Conservation (phyloP, 2,329 filamentous ascomycete genomes). For the Ophiostoma quercus region DNA sequence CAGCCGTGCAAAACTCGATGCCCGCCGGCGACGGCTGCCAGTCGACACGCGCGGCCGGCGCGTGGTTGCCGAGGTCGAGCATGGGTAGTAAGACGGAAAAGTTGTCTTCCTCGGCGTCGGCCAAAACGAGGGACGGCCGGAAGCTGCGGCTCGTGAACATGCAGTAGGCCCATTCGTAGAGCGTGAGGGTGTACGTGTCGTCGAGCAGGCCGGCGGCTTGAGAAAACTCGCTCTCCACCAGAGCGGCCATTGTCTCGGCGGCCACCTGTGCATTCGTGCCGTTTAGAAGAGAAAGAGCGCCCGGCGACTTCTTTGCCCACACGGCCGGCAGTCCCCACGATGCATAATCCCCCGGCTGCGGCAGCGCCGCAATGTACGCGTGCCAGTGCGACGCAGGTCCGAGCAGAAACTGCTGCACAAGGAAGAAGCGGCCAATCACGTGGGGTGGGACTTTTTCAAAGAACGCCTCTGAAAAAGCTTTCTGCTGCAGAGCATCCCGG, state of each 20-base stretch:
- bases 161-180: constrained; percentile 61
- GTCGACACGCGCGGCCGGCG: constrained; percentile 51
- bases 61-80: constrained; percentile 68
- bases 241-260: constrained; percentile 43
- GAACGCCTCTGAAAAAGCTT: constrained; percentile 46
- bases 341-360: constrained; percentile 50
- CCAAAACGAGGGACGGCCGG: constrained; percentile 53
- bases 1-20: constrained; percentile 41
- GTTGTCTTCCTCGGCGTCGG: constrained; percentile 42
- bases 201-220: constrained; percentile 22
- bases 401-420: constrained; percentile 61
- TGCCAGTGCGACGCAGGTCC: constrained; percentile 59
- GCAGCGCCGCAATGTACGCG: constrained; percentile 61
- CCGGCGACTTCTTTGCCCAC: constrained; percentile 50
- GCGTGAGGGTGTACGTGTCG: constrained; percentile 38
- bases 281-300: constrained; percentile 40
- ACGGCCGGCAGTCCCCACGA: constrained; percentile 56
- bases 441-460: constrained; percentile 49
- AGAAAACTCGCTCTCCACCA: constrained; percentile 45
- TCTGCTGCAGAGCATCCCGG: constrained; percentile 46
- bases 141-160: constrained; percentile 63
- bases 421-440: constrained; percentile 61
- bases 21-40: constrained; percentile 50
- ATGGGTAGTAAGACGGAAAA: constrained; percentile 66
- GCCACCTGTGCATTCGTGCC: constrained; percentile 51